These are phyloP conservation scores for Botrytis elliptica DNA, from an alignment of 2,329 filamentous ascomycete species.

Conservation along the genomic window DNA sequence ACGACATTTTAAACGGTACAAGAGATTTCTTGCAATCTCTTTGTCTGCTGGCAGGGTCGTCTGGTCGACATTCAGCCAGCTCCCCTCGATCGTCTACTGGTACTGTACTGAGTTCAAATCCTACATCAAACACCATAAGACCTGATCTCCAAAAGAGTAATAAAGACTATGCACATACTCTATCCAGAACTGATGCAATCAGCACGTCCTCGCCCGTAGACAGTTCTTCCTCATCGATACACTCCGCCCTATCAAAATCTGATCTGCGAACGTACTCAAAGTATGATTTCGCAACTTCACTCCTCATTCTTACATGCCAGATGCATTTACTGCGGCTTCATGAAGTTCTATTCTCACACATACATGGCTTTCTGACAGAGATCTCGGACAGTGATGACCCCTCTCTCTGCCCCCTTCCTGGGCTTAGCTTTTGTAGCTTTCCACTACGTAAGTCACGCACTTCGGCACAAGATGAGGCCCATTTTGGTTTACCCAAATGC, in stretches of 20 bases:
- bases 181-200: neutral
- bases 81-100: neutral
- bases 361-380: neutral
- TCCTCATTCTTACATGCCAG: neutral
- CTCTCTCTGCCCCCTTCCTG: neutral
- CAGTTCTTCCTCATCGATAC: neutral
- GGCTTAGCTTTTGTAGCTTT: neutral
- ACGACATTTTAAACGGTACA: neutral
- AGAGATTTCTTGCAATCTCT: neutral
- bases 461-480: too few relatives aligned
- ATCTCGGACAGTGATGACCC: neutral
- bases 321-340: neutral
- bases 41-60: neutral
- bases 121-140: neutral
- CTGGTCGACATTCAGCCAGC: neutral
- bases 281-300: neutral
- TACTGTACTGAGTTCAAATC: too few relatives aligned
- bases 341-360: neutral
- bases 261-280: neutral
- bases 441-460: neutral
- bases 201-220: neutral
- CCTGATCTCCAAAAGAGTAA: neutral
- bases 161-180: neutral
- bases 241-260: neutral
- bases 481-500: neutral